These are phyloP conservation scores for Murraya koenigii DNA, from an alignment of 345 rosid species.

Conservation along the genomic window DNA sequence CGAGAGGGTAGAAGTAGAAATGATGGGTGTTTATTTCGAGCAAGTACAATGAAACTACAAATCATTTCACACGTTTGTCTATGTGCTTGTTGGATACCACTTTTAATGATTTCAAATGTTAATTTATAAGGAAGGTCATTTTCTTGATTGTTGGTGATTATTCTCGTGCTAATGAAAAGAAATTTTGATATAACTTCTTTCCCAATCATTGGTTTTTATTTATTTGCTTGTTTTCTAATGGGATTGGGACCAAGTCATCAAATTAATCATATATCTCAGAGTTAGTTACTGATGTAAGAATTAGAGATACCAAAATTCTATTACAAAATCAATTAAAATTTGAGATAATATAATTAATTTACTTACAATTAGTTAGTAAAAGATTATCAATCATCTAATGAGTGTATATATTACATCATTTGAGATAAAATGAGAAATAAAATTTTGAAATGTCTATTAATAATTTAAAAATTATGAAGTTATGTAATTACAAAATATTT, in stretches of 20 bases:
- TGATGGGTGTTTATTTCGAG: too few species aligned
- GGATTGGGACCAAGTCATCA: not conserved
- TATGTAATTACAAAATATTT: too few species aligned
- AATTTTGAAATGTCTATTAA: too few species aligned
- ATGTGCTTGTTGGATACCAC: constrained; percentile 8
- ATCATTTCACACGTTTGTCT: not conserved
- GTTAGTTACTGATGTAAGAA: not conserved
- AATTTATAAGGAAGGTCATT: not conserved
- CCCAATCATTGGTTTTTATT: not conserved
- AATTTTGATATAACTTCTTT: not conserved
- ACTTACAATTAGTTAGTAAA: too few species aligned
- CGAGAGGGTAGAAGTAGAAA: not conserved
- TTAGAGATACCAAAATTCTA: not conserved
- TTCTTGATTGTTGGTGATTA: not conserved
- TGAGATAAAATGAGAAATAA: too few species aligned
- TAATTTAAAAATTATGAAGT: too few species aligned
- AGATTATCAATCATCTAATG: too few species aligned
- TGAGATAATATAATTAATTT: not conserved
- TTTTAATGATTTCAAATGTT: not conserved
- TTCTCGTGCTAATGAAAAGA: not conserved
- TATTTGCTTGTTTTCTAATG: not conserved
- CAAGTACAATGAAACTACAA: not conserved
- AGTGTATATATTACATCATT: too few species aligned
- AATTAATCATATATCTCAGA: not conserved
- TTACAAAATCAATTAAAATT: too few species aligned